These are phyloP conservation scores for Mycena polygramma DNA, from an alignment of 768 basidiomycete genomes.

Conservation along the genomic window DNA sequence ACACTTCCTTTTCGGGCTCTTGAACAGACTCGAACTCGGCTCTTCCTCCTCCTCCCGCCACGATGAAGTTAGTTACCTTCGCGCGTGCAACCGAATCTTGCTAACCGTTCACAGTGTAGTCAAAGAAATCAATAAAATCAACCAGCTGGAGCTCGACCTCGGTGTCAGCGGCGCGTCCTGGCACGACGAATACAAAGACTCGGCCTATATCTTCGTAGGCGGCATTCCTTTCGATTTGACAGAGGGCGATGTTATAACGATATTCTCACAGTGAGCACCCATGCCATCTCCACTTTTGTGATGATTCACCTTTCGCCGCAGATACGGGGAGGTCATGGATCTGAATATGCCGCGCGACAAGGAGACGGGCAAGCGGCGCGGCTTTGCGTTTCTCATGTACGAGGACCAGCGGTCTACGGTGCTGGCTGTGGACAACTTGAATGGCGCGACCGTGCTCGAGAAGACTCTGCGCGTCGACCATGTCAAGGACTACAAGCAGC, in stretches of 20 bases:
- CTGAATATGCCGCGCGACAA: slow-evolving; percentile 96
- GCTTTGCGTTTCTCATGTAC: slow-evolving; percentile 99
- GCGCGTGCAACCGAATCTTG: slow-evolving; percentile 23
- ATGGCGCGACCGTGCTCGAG: slow-evolving; percentile 91
- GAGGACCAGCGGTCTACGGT: slow-evolving; percentile 97
- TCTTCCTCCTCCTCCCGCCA: too few relatives aligned
- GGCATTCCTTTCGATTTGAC: slow-evolving; percentile 91
- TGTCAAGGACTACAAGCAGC: slow-evolving; percentile 93
- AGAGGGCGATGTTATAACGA: slow-evolving; percentile 97
- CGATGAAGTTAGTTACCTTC: slow-evolving; percentile 79
- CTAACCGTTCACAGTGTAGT: slow-evolving; percentile 73
- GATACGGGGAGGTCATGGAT: slow-evolving; percentile 97
- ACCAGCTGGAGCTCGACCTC: slow-evolving; percentile 88
- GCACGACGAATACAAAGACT: slow-evolving; percentile 99
- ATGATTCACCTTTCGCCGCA: slow-evolving; percentile 45
- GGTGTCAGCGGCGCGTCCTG: slow-evolving; percentile 82
- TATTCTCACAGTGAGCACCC: slow-evolving; percentile 92
- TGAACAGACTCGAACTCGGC: too few relatives aligned
- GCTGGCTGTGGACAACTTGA: slow-evolving; percentile 98
- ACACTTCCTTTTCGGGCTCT: not conserved
- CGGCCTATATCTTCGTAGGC: slow-evolving; percentile 95
- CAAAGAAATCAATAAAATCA: slow-evolving; percentile 93
- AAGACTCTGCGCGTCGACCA: slow-evolving; percentile 93
- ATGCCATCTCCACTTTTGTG: slow-evolving; percentile 10
- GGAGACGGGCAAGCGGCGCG: slow-evolving; percentile 88